A percentile compares a stretch with the other conserved stretches of the same genome.
phyloP scores from a whole-genome alignment of 2,329 filamentous ascomycete species.

The Stachybotrys chartarum region DNA sequence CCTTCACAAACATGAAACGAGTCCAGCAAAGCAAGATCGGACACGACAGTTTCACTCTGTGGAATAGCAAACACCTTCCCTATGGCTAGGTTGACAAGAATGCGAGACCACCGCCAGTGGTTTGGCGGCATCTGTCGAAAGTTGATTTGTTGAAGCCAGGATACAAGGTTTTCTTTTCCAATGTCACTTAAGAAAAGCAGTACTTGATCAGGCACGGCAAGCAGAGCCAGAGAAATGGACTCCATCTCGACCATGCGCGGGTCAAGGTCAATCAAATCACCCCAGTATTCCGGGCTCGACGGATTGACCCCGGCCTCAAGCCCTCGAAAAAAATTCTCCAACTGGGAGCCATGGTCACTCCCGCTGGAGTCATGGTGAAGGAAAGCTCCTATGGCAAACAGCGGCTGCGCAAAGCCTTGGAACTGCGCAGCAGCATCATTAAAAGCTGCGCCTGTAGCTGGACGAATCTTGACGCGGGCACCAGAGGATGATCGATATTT shows the following conservation, averaged over 20 bases:
- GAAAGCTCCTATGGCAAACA: conserved; percentile 20
- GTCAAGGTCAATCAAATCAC: conserved; percentile 31
- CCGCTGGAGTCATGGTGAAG: conserved; percentile 26
- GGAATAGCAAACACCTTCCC: conserved; percentile 27
- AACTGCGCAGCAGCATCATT: conserved; percentile 34
- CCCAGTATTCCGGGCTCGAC: conserved; percentile 34
- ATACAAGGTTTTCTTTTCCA: conserved; percentile 19
- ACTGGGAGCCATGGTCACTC: neutral
- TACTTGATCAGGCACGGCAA: conserved; percentile 25
- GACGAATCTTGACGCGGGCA: conserved; percentile 26
- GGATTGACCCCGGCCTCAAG: conserved; percentile 19
- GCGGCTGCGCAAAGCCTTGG: conserved; percentile 31
- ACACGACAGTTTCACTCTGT: neutral
- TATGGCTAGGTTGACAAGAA: conserved; percentile 38
- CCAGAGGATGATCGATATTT: conserved; percentile 22
- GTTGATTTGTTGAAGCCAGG: conserved; percentile 34
- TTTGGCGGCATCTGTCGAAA: conserved; percentile 33
- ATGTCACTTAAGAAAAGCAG: conserved; percentile 12
- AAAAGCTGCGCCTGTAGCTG: conserved; percentile 28
- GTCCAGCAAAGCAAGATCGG: conserved; percentile 23
- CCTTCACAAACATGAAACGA: conserved; percentile 34
- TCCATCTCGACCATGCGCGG: conserved; percentile 48
- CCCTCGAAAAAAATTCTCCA: neutral
- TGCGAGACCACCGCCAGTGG: conserved; percentile 45
- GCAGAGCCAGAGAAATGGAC: conserved; percentile 37